phyloP scores from a whole-genome alignment of 129 eudicot species.

The Flaveria sonorensis region DNA sequence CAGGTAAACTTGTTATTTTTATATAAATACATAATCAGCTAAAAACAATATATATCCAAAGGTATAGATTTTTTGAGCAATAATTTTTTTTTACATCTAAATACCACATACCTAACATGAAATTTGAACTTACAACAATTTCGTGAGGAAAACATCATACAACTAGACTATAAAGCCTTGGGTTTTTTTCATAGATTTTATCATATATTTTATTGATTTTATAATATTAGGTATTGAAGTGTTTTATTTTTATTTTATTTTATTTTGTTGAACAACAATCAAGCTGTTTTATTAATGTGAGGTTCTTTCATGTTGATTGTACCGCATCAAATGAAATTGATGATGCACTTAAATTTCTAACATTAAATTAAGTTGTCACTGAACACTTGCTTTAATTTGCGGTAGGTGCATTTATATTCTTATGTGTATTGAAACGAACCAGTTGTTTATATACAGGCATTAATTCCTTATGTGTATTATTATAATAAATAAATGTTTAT shows the following conservation, averaged over 20 bases:
- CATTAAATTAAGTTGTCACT: conserved; percentile 46
- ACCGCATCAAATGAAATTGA: conserved; percentile 32
- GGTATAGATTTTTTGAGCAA: background rate
- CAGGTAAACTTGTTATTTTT: no score
- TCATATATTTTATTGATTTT: background rate
- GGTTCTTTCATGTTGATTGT: conserved; percentile 31
- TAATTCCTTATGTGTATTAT: background rate
- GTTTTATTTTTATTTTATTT: background rate
- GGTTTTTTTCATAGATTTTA: no score
- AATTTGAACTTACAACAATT: no score
- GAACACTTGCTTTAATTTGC: conserved; percentile 25
- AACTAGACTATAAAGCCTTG: no score
- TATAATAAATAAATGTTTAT: background rate
- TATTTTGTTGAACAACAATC: no score
- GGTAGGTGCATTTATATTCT: conserved; percentile 39
- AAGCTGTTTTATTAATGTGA: background rate
- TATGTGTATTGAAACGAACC: conserved; percentile 12
- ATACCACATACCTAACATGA: no score
- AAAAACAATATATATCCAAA: background rate
- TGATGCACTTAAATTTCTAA: conserved; percentile 34
- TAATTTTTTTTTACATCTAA: no score
- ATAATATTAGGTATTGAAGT: background rate
- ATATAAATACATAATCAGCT: background rate
- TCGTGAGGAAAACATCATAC: no score
- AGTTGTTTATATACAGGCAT: background rate